Base-by-base conservation (phyloP, 768 basidiomycete genomes). In the Xerocomellus dryophilus region DNA sequence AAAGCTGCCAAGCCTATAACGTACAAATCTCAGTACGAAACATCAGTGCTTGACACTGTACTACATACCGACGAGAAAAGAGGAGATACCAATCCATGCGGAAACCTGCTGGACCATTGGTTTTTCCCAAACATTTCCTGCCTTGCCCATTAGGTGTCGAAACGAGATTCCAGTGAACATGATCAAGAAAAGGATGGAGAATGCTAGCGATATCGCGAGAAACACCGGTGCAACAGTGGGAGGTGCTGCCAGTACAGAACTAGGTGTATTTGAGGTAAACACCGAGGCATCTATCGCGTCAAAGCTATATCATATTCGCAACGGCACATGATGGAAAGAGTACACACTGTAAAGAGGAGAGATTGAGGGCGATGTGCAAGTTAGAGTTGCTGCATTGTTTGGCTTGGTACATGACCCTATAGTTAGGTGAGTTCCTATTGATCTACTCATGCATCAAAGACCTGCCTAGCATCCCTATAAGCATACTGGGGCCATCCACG, bases 11-110 rank as follows among this genome's bases (percentile, higher is more conserved):
- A 67, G 14, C 88, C 88, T 89, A 15, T 41, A 34, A 15, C 31
- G 43, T 17, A 47, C 32, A 44, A 31, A 47, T 7, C 38, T 53
- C 36, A 32, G 57, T 15, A 43, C 17, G 18, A 47, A 23, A 38
- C 25, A 5, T 34, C 7, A 47, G 29, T 18, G 7, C 11, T 20
- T 1, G 14, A 15, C 7, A 8, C 11, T 35, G n/a, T 14, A 39
- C 31, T 11, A 65, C 74, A 31, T 55, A 83, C 88, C 88, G 42
- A 86, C 78, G 61, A 90, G 73, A 68, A 89, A 90, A n/a, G 86
- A 85, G 53, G 85, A 74, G 43, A 90, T 76, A 5, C 89, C 89
- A 56, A 89, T 75, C 86, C 88, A 90, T 14, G 87, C 85, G 11
- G 84, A 82, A 17, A 71, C 57, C 20, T 78, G 77, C 54, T 87